Evolutionary conservation across 805 yeast species (phyloP), one percentile per base, ranked within the genome.

Genomic region (Candida taoyuanica): DNA sequence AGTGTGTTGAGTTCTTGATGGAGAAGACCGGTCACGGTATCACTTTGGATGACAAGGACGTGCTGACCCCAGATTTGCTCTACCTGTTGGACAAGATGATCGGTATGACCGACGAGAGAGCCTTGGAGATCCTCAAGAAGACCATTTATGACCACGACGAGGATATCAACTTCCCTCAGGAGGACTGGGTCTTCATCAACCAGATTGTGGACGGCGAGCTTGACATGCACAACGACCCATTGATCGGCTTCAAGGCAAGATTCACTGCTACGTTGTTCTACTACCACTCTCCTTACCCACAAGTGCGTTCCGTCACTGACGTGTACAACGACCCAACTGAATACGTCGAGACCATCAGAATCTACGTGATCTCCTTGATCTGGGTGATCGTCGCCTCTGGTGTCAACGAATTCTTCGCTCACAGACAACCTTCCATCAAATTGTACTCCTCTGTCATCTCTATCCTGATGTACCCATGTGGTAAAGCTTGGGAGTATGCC

Each of bases 251-350:
- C 45, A 36, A 36, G 23, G 38, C 37, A 9, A 42, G 34, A 29
- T 13, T 40, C 15, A 37, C 34, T 11, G 46, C 49, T 13, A 29
- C 32, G 5, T 16, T 46, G 26, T 25, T 33, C 31, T 29, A 30
- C 59, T 71, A 52, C 43, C 62, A 67, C 47, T 73, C 78, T 15
- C 83, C 84, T 8, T 79, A 78, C 52, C 76, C 82, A 1, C 85
- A 79, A 57, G 85, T 79, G 16, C 68, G 86, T 56, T 73, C 84
- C 18, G 73, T 79, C 15, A 73, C 76, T 31, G 73, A 74, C 17
- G 67, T 74, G 19, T 44, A 62, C 23, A 78, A 75, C 49, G 77
- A 76, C 50, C 64, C 66, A 2, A 47, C 55, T 4, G 53, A 69
- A 16, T 74, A 74, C 5, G 68, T 69, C 44, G 77, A 74, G 61